Percentiles rank a stretch among this genome's conserved stretches.
Conservation (phyloP, 495 filamentous ascomycete genomes). For the Penicillium pulvis region DNA sequence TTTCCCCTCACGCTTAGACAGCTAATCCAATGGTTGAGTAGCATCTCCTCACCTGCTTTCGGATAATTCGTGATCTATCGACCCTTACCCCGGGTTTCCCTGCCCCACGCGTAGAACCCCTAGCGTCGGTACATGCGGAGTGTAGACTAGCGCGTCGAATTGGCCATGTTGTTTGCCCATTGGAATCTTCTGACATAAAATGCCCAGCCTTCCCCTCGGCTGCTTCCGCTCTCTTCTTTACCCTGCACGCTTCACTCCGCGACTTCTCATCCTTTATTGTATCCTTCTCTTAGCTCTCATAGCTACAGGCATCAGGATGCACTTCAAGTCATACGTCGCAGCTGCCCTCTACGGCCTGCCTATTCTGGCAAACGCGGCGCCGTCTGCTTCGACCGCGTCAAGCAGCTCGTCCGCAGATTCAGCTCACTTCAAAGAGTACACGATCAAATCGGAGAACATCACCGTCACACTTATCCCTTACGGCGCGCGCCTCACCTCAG, state of each 20-base stretch:
- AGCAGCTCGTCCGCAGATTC: slow-evolving; percentile 4
- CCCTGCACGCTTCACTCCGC: slow-evolving; percentile 33
- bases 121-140: slow-evolving; percentile 34
- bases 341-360: slow-evolving; percentile 41
- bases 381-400: slow-evolving; percentile 16
- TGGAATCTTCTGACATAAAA: slow-evolving; percentile 26
- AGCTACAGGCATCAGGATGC: slow-evolving; percentile 39
- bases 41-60: slow-evolving; percentile 22
- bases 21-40: slow-evolving; percentile 13
- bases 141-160: slow-evolving; percentile 14
- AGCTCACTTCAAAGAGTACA: slow-evolving; percentile 62
- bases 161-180: slow-evolving; percentile 21
- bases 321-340: slow-evolving; percentile 40
- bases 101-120: slow-evolving; percentile 18
- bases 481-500: slow-evolving; percentile 73
- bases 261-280: slow-evolving; percentile 33
- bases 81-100: slow-evolving; percentile 30
- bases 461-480: slow-evolving; percentile 75
- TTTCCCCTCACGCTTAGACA: slow-evolving; percentile 14
- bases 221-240: slow-evolving; percentile 36
- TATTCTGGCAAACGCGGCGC: slow-evolving; percentile 28
- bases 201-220: slow-evolving; percentile 27
- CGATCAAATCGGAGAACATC: slow-evolving; percentile 71
- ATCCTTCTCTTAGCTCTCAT: slow-evolving; percentile 36
- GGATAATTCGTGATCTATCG: slow-evolving; percentile 26